These are phyloP conservation scores for Phytophthora sp. DNA, from an alignment of 352 stramenopile genomes.

Conservation along the genomic window DNA sequence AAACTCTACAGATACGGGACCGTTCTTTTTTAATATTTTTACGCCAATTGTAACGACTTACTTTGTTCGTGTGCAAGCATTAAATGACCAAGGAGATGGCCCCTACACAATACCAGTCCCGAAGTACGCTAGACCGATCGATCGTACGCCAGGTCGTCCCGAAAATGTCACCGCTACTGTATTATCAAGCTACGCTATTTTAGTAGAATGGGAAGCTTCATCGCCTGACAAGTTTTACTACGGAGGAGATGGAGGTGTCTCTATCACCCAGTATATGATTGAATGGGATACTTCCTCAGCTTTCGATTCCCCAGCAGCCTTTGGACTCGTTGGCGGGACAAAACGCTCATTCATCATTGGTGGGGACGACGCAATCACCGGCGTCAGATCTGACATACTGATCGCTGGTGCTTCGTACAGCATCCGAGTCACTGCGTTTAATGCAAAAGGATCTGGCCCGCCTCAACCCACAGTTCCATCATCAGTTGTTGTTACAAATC, in stretches of 20 bases:
- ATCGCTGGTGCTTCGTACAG: constrained; percentile 80
- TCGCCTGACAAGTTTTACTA: constrained; percentile 86
- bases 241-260: constrained; percentile 90
- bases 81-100: constrained; percentile 91
- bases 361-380: constrained; percentile 92
- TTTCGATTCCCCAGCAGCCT: constrained; percentile 91
- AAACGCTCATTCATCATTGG: constrained; percentile 88
- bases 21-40: constrained; percentile 93
- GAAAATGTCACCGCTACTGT: constrained; percentile 68
- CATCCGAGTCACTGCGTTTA: constrained; percentile 81
- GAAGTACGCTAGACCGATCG: constrained; percentile 51
- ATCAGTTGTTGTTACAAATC: constrained; percentile 59
- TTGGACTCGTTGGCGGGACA: constrained; percentile 52
- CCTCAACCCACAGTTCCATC: constrained; percentile 50
- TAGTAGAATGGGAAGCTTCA: constrained; percentile 91
- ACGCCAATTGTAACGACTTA: constrained; percentile 66
- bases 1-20: constrained; percentile 35
- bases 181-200: constrained; percentile 90
- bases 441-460: constrained; percentile 72
- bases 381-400: constrained; percentile 85
- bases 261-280: constrained; percentile 95
- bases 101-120: constrained; percentile 47
- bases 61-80: constrained; percentile 90
- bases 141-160: constrained; percentile 79
- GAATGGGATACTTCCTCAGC: constrained; percentile 92